Evolutionary conservation across 192 early-diverging fungal species (phyloP).

Genomic region (Backusella macrospora): DNA sequence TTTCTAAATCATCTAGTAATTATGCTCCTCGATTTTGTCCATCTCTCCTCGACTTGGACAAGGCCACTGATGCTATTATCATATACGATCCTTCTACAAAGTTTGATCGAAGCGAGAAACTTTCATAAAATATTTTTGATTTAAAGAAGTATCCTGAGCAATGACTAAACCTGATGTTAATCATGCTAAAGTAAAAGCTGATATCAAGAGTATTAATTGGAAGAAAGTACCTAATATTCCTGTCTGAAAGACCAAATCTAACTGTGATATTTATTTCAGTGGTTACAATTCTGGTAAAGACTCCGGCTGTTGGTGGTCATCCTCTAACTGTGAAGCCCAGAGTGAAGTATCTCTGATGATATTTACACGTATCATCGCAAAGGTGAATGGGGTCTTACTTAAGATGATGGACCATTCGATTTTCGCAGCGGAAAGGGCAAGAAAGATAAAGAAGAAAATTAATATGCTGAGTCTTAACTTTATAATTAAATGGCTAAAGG

Average conservation of each 20-base stretch:
- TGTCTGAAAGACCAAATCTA: conserved; percentile 17
- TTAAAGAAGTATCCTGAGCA: conserved; percentile 25
- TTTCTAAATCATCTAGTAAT: background rate
- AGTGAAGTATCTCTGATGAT: conserved; percentile 30
- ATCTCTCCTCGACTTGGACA: conserved; percentile 6
- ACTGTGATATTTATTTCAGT: conserved; percentile 32
- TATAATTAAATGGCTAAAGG: conserved; percentile 28
- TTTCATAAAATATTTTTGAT: conserved; percentile 13
- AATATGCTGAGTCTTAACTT: conserved; percentile 17
- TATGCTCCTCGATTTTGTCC: conserved; percentile 24
- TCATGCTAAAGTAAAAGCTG: conserved; percentile 25
- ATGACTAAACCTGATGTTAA: conserved; percentile 35
- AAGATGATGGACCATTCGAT: conserved; percentile 35
- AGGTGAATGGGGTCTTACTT: conserved; percentile 28
- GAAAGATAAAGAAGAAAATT: background rate
- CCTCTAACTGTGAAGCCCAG: conserved; percentile 24
- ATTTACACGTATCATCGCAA: conserved; percentile 3
- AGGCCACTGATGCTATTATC: conserved; percentile 15
- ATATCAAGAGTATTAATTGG: conserved; percentile 33
- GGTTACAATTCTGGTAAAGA: conserved; percentile 6
- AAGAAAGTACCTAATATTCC: conserved; percentile 25
- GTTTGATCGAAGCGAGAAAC: conserved; percentile 11
- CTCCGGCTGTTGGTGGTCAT: conserved; percentile 27
- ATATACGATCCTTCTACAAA: conserved; percentile 17
- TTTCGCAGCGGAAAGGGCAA: background rate